Percentiles rank a stretch among this genome's conserved stretches.
These are phyloP conservation scores for Phycomyces nitens DNA, from an alignment of 192 early-diverging fungal species.

Conservation along the genomic window DNA sequence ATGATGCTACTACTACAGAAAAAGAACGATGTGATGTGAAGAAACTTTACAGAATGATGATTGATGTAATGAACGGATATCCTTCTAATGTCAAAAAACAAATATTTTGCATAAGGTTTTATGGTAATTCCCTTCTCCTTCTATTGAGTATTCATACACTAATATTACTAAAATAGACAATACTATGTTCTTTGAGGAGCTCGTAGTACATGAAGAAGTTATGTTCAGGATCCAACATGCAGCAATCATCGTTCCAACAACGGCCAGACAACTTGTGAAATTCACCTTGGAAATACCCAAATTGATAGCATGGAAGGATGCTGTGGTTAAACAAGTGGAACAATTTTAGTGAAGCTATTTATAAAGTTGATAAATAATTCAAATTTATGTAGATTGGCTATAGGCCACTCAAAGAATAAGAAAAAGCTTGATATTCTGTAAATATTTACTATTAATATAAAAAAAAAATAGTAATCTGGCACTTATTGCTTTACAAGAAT, in stretches of 20 bases:
- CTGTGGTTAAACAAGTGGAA: background rate
- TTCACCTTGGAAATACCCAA: background rate
- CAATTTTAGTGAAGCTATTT: too few relatives aligned
- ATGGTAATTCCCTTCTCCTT: background rate
- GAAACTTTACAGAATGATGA: background rate
- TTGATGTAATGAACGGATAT: background rate
- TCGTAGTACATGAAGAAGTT: constrained; percentile 1
- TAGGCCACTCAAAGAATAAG: too few relatives aligned
- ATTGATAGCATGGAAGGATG: background rate
- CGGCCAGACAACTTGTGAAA: background rate
- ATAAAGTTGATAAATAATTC: too few relatives aligned
- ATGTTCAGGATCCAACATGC: background rate
- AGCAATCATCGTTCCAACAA: background rate
- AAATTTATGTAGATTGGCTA: too few relatives aligned
- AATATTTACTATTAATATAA: too few relatives aligned
- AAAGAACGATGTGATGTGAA: background rate
- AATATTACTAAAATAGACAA: background rate
- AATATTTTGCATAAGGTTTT: constrained; percentile 4
- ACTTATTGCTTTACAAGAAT: too few relatives aligned
- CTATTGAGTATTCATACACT: constrained; percentile 3
- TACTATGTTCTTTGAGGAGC: background rate
- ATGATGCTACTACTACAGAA: background rate
- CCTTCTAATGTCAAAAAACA: too few relatives aligned
- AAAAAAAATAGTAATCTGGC: too few relatives aligned
- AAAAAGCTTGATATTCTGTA: too few relatives aligned